Evolutionary conservation across 441 rosid genomes (phyloP), one percentile per base, ranked within the genome.

Genomic region (Geranium incanum): DNA sequence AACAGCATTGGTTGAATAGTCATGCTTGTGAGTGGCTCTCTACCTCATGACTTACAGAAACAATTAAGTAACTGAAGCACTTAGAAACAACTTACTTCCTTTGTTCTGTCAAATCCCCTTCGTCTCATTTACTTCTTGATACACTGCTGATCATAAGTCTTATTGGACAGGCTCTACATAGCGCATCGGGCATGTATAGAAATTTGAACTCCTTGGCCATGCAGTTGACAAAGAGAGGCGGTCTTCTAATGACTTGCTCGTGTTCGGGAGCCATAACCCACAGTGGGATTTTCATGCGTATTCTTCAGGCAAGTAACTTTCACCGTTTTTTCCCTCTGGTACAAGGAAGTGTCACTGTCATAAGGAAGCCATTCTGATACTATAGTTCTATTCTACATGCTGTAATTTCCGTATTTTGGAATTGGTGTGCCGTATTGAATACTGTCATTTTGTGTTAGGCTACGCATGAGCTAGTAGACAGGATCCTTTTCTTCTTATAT

Each of bases 211-310:
- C 91, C 8, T 69, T 91, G 70, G 98, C 96, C 13, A 85, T 93
- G 96, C 84, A 85, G 78, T 69, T 91, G 75, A 89, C 93, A 3
- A 86, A 78, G 77, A 85, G 79, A 74, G 97, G 95, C 5, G 95
- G 98, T 48, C 87, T 93, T 76, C 85, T 89, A 76, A 92, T 92
- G 96, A 90, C 96, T 16, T 92, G 96, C 67, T 91, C 97, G n/a
- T 93, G 97, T 81, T 93, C 97, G 1, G 97, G 98, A 77, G 96
- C 97, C 6, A 88, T 91, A 91, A 89, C 98, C 13, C 93, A 86
- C 77, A 93, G 98, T 60, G 94, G 98, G 8, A 83, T 68, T 75
- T 86, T 91, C 86, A 66, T 87, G 77, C 84, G 84, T 13, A 77
- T 84, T 75, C 93, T 89, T 37, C 90, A 90, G 89, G 93, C 78